Percentiles rank a stretch among this genome's conserved stretches.
Conservation (phyloP, 495 filamentous ascomycete species). For the Trichocladium antarcticum region DNA sequence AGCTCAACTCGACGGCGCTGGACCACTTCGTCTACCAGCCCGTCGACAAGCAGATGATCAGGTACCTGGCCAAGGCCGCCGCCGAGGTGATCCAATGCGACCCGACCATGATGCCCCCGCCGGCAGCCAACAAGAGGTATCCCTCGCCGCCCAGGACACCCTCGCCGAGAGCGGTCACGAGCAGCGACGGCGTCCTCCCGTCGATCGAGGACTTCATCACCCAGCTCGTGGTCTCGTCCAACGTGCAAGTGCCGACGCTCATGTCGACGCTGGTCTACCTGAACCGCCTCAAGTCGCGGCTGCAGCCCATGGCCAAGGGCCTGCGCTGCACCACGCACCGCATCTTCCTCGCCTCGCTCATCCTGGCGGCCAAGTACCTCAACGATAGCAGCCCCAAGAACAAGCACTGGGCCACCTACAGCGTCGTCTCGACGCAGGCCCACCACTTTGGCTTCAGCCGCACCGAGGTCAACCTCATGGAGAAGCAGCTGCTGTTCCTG, state of each 20-base stretch:
- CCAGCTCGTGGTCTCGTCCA: constrained; percentile 78
- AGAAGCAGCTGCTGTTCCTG: constrained; percentile 90
- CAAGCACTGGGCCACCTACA: constrained; percentile 98
- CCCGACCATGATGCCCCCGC: constrained; percentile 36
- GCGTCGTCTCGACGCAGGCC: constrained; percentile 51
- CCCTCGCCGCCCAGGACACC: constrained; percentile 56
- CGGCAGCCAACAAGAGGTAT: constrained; percentile 23
- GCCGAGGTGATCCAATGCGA: constrained; percentile 88
- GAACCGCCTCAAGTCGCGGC: constrained; percentile 62
- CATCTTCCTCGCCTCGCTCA: constrained; percentile 89
- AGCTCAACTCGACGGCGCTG: constrained; percentile 68
- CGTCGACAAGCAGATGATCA: constrained; percentile 75
- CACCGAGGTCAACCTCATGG: constrained; percentile 96
- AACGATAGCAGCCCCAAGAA: constrained; percentile 99
- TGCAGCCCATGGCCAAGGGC: constrained; percentile 91
- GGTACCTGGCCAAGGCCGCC: constrained; percentile 72
- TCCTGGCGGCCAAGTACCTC: constrained; percentile 90
- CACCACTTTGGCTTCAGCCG: constrained; percentile 83
- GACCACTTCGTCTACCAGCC: constrained; percentile 78
- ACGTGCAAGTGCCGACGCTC: constrained; percentile 92
- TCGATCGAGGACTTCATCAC: constrained; percentile 83
- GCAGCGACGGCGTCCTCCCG: constrained; percentile 46
- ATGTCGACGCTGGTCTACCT: constrained; percentile 97
- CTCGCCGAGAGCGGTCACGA: constrained; percentile 43
- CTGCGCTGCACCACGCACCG: constrained; percentile 95